phyloP scores from a whole-genome alignment of 163 green algal genomes.

The Scenedesmus sp. region DNA sequence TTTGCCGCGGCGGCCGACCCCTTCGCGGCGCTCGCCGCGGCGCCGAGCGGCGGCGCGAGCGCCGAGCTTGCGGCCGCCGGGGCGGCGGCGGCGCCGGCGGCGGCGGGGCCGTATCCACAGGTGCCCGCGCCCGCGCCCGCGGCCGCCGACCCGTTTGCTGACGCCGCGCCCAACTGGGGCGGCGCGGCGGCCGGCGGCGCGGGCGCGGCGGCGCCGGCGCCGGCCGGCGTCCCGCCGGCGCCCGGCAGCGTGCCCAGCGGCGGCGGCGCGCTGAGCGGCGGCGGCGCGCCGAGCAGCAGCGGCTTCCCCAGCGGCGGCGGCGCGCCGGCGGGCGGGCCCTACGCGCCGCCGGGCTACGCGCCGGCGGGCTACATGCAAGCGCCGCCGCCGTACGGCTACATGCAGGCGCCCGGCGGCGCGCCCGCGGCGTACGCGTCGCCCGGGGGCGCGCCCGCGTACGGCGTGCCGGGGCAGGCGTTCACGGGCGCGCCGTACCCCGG shows the following conservation, averaged over 20 bases:
- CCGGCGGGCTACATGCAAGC: too few species aligned
- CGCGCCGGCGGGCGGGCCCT: not conserved
- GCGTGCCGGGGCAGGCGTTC: too few species aligned
- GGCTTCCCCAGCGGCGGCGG: not conserved
- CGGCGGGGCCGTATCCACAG: too few species aligned
- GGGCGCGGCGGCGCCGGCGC: too few species aligned
- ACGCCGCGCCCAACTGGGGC: not conserved
- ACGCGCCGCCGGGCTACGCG: not conserved
- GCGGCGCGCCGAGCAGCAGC: not conserved
- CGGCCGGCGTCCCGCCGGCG: not conserved
- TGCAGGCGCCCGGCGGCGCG: not conserved
- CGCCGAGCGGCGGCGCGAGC: not conserved
- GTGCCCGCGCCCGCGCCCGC: constrained; percentile 6
- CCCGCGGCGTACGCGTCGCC: not conserved
- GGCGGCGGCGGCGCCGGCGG: too few species aligned
- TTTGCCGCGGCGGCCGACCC: constrained; percentile 39
- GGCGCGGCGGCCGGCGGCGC: too few species aligned
- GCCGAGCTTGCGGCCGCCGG: not conserved
- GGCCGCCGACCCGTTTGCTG: constrained; percentile 27
- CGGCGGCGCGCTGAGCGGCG: not conserved
- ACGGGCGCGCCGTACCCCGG: too few species aligned
- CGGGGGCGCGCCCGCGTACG: too few species aligned
- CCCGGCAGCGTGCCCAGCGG: not conserved
- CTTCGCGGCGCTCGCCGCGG: constrained; percentile 14
- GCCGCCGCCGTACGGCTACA: not conserved